Conservation (phyloP, 2,329 filamentous ascomycete species). For the Daldinia sp. region DNA sequence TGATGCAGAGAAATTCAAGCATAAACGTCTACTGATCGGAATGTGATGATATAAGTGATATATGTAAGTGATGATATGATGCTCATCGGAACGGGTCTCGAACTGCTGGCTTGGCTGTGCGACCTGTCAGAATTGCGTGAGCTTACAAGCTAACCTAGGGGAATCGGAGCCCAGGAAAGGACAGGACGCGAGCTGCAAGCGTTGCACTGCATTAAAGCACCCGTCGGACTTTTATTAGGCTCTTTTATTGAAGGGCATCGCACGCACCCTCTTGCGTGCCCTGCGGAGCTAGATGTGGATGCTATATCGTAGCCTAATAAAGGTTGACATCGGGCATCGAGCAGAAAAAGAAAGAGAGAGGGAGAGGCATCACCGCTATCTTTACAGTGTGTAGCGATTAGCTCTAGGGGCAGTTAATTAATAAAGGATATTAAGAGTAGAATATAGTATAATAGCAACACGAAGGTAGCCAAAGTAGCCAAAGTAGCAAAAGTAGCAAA, state of each 20-base stretch:
- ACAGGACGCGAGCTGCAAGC: neutral
- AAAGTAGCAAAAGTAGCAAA: too few species aligned
- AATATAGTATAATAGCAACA: too few species aligned
- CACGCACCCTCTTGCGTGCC: conserved; percentile 24
- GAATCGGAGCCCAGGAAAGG: conserved; percentile 1
- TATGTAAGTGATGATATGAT: conserved; percentile 5
- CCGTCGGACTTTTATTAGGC: conserved; percentile 30
- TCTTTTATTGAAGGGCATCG: conserved; percentile 32
- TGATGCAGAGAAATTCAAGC: conserved; percentile 1
- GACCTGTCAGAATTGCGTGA: conserved; percentile 29
- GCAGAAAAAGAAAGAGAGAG: neutral
- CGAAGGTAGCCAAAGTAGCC: too few species aligned
- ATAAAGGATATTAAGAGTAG: conserved; percentile 9
- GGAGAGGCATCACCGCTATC: neutral
- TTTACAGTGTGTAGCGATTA: neutral
- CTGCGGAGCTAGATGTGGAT: conserved; percentile 21
- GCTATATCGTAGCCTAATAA: conserved; percentile 29
- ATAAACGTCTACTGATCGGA: neutral
- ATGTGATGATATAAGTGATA: neutral
- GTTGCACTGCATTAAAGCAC: conserved; percentile 32
- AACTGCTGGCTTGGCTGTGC: conserved; percentile 31
- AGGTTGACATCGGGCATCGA: conserved; percentile 24
- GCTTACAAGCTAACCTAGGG: neutral
- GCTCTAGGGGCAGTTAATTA: neutral
- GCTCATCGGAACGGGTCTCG: conserved; percentile 9